Evolutionary conservation across 768 basidiomycete species (phyloP).

Genomic region (Xerocomellus chrysenteron): DNA sequence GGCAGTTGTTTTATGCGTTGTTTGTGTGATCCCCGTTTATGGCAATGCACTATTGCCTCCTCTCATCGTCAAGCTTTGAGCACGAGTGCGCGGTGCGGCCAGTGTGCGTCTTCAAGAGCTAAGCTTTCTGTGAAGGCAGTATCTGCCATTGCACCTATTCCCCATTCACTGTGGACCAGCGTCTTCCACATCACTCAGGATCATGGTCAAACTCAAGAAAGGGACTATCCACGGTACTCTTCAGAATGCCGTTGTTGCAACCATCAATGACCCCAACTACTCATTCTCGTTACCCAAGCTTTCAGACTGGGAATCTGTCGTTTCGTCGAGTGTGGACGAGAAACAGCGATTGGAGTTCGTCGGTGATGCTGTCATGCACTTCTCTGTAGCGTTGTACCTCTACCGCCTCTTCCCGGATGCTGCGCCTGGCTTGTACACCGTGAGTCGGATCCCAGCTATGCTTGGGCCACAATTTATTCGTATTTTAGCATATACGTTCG

Average conservation of each 20-base stretch:
- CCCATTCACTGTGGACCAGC: background rate
- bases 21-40: background rate
- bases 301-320: constrained; percentile 30
- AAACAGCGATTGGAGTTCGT: constrained; percentile 48
- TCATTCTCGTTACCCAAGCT: constrained; percentile 28
- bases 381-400: constrained; percentile 40
- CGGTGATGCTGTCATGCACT: constrained; percentile 47
- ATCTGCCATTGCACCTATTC: background rate
- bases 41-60: background rate
- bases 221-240: constrained; percentile 14
- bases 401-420: constrained; percentile 34
- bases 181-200: background rate
- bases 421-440: constrained; percentile 37
- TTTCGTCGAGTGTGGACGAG: constrained; percentile 26
- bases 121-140: background rate
- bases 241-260: constrained; percentile 23
- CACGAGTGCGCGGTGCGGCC: background rate
- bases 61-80: background rate
- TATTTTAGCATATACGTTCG: constrained; percentile 23
- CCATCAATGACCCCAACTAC: constrained; percentile 30
- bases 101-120: background rate
- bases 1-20: constrained; percentile 6
- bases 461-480: background rate
- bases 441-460: constrained; percentile 13
- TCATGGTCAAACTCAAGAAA: constrained; percentile 24